Percentiles rank a stretch among this genome's conserved stretches.
Evolutionary conservation across 371 early-diverging fungal species (phyloP).

Genomic region (Pancytospora philotis): DNA sequence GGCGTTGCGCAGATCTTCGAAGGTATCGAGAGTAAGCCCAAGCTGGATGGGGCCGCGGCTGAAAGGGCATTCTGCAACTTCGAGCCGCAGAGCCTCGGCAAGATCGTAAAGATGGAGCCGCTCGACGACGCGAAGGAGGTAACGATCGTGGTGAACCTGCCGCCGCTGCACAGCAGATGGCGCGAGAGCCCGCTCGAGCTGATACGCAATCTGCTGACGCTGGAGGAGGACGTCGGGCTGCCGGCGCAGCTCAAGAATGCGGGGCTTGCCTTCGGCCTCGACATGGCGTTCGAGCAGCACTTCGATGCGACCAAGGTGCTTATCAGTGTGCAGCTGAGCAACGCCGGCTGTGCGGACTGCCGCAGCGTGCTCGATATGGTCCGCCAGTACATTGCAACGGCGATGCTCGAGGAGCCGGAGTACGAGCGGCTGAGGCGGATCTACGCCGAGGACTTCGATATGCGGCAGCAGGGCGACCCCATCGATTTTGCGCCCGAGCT

Average conservation of each 20-base stretch:
- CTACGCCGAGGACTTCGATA: conserved; percentile 27
- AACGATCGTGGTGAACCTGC: conserved; percentile 31
- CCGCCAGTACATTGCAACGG: conserved; percentile 20
- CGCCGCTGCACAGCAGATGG: conserved; percentile 17
- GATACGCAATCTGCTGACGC: conserved; percentile 26
- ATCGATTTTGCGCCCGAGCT: conserved; percentile 37
- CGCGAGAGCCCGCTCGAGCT: conserved; percentile 42
- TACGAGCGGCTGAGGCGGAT: conserved; percentile 37
- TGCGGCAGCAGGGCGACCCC: conserved; percentile 38
- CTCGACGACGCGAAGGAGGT: conserved; percentile 37
- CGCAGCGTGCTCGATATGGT: conserved; percentile 14
- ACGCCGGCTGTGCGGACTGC: conserved; percentile 12
- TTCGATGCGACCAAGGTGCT: conserved; percentile 29
- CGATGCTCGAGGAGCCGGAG: conserved; percentile 9
- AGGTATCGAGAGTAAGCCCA: conserved; percentile 4
- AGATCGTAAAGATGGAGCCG: conserved; percentile 39
- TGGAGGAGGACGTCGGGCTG: conserved; percentile 34
- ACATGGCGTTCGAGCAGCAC: conserved; percentile 5
- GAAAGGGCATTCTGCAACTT: conserved; percentile 5
- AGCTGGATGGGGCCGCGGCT: not conserved
- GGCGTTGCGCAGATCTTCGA: conserved; percentile 24
- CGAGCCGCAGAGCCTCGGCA: conserved; percentile 21
- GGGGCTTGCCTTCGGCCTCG: conserved; percentile 27
- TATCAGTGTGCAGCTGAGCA: conserved; percentile 37
- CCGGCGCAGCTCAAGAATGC: conserved; percentile 35